Conservation (phyloP, 2,329 filamentous ascomycete species). For the Tothia fuscella region DNA sequence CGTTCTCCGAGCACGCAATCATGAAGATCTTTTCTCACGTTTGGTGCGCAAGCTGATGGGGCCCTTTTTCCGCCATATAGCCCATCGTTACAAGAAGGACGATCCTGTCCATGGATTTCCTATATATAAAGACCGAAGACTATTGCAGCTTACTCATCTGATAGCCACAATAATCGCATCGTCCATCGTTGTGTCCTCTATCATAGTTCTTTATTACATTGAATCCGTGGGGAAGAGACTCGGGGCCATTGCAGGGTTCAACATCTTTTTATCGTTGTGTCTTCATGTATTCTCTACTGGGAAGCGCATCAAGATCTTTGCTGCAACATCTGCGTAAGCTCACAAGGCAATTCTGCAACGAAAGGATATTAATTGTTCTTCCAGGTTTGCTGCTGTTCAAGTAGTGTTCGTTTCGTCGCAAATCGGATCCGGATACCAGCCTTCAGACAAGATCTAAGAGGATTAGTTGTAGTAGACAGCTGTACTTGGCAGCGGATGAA, state of each 20-base stretch:
- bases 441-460: no score
- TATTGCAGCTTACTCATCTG: not conserved
- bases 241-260: not conserved
- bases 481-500: no score
- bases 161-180: not conserved
- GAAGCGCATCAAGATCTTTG: not conserved
- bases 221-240: not conserved
- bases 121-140: not conserved
- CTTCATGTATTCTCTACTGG: not conserved
- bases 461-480: no score
- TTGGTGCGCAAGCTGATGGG: not conserved
- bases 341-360: no score
- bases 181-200: not conserved
- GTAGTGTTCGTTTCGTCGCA: no score
- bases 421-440: no score
- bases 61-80: not conserved
- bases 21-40: not conserved
- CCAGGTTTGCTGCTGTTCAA: no score
- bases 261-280: not conserved
- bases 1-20: not conserved
- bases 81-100: not conserved
- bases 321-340: not conserved
- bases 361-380: no score
- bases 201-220: not conserved
- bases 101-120: not conserved